Conservation (phyloP, 2,329 filamentous ascomycete species). For the Dendrostoma leiphaemia region DNA sequence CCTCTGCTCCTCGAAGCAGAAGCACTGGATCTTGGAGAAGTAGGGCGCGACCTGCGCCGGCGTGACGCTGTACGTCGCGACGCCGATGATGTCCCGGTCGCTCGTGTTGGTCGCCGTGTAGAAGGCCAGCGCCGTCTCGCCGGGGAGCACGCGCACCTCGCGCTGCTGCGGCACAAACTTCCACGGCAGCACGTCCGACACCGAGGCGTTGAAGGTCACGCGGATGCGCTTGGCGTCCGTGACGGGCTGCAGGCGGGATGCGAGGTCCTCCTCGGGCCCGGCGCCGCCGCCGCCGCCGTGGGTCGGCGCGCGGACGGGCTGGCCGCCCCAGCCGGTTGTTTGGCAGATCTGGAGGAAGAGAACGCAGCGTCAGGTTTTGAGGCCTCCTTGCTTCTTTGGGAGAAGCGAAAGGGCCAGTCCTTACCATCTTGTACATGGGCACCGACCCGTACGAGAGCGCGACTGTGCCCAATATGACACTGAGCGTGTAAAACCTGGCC, state of each 20-base stretch:
- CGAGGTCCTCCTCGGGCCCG: constrained; percentile 61
- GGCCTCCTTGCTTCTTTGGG: too few relatives aligned
- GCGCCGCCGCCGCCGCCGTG: constrained; percentile 50
- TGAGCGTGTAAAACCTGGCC: constrained; percentile 69
- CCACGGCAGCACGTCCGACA: constrained; percentile 94
- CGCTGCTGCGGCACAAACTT: constrained; percentile 96
- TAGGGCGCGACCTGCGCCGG: constrained; percentile 94
- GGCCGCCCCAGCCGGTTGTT: constrained; percentile 87
- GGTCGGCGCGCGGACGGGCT: constrained; percentile 78
- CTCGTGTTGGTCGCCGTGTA: constrained; percentile 95
- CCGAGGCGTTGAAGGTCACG: constrained; percentile 93
- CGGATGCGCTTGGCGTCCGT: constrained; percentile 79
- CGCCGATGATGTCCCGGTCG: constrained; percentile 91
- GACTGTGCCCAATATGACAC: constrained; percentile 75
- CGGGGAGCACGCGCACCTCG: constrained; percentile 90
- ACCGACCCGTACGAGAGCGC: constrained; percentile 81
- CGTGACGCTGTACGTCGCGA: constrained; percentile 96
- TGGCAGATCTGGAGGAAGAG: constrained; percentile 64
- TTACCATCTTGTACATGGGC: constrained; percentile 82
- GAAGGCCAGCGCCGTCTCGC: constrained; percentile 95
- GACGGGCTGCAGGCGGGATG: constrained; percentile 77
- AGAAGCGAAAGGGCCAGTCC: constrained; percentile 9
- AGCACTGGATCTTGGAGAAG: constrained; percentile 99
- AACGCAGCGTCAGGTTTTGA: too few relatives aligned
- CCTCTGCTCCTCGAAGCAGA: constrained; percentile 97